phyloP scores from a whole-genome alignment of 163 green algal species.

The Coccomyxa subellipsoidea region DNA sequence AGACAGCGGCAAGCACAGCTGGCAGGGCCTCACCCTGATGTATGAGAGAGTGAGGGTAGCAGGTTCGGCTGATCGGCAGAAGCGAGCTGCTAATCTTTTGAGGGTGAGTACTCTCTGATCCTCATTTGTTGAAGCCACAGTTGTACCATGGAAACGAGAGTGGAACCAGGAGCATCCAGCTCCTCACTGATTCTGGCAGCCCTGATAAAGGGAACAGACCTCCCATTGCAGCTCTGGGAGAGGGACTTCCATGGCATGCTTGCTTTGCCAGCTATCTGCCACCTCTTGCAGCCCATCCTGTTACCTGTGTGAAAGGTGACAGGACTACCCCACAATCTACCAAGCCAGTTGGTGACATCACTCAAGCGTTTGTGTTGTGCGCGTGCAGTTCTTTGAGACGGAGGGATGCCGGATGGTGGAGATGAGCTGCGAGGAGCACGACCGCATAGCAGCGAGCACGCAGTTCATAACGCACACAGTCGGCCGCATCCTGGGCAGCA shows the following conservation, averaged over 20 bases:
- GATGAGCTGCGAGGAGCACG: slow-evolving; percentile 98
- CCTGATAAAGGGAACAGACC: too few relatives aligned
- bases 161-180: too few relatives aligned
- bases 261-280: too few relatives aligned
- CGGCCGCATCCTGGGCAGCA: slow-evolving; percentile 87
- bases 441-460: slow-evolving; percentile 86
- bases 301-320: too few relatives aligned
- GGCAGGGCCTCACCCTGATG: slow-evolving; percentile 91
- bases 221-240: too few relatives aligned
- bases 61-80: slow-evolving; percentile 34
- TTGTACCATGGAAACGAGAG: too few relatives aligned
- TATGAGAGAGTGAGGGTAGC: slow-evolving; percentile 85
- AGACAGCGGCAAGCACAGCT: slow-evolving; percentile 86
- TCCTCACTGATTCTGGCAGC: too few relatives aligned
- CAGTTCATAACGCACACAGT: slow-evolving; percentile 99
- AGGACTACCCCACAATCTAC: too few relatives aligned
- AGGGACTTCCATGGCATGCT: too few relatives aligned
- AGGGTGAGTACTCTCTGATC: slow-evolving; percentile 22
- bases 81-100: slow-evolving; percentile 70
- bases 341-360: too few relatives aligned
- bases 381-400: slow-evolving; percentile 64
- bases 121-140: not conserved
- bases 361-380: not conserved
- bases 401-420: slow-evolving; percentile 97
- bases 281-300: too few relatives aligned